Evolutionary conservation across 192 early-diverging fungal species (phyloP).

Genomic region (Phlyctochytrium bullatum): DNA sequence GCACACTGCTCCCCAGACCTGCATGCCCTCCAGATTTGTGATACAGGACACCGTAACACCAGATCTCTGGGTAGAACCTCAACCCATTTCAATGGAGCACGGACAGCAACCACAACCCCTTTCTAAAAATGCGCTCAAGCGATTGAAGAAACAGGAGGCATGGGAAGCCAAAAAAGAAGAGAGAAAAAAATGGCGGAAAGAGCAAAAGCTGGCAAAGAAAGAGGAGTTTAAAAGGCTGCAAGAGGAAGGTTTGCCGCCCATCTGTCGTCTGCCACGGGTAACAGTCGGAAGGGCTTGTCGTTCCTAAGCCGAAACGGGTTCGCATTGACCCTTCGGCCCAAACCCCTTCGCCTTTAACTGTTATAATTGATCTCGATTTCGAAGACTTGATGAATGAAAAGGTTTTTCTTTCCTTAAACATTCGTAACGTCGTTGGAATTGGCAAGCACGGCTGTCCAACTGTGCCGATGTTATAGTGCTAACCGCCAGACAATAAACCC

Average conservation of each 20-base stretch:
- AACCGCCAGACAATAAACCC: constrained; percentile 57
- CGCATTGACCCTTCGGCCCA: constrained; percentile 33
- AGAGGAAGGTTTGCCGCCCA: not conserved
- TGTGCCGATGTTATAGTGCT: constrained; percentile 69
- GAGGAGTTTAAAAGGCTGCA: constrained; percentile 13
- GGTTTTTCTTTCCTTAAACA: constrained; percentile 27
- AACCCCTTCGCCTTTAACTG: constrained; percentile 40
- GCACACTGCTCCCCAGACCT: too few relatives aligned
- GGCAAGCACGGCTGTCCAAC: constrained; percentile 58
- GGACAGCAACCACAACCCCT: constrained; percentile 25
- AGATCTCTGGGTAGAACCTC: too few relatives aligned
- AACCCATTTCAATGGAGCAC: too few relatives aligned
- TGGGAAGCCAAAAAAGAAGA: constrained; percentile 48
- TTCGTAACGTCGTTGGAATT: constrained; percentile 9
- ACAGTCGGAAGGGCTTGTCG: not conserved
- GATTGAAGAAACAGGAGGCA: constrained; percentile 57
- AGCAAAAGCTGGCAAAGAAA: constrained; percentile 19
- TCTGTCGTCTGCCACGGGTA: not conserved
- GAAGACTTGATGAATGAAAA: constrained; percentile 74
- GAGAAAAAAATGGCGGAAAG: constrained; percentile 34
- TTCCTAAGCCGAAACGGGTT: constrained; percentile 42
- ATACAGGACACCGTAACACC: too few relatives aligned
- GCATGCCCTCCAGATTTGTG: too few relatives aligned
- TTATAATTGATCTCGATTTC: constrained; percentile 75
- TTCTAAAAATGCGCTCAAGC: constrained; percentile 74